These are phyloP conservation scores for Starmera quercuum DNA, from an alignment of 805 yeast species.

Conservation along the genomic window DNA sequence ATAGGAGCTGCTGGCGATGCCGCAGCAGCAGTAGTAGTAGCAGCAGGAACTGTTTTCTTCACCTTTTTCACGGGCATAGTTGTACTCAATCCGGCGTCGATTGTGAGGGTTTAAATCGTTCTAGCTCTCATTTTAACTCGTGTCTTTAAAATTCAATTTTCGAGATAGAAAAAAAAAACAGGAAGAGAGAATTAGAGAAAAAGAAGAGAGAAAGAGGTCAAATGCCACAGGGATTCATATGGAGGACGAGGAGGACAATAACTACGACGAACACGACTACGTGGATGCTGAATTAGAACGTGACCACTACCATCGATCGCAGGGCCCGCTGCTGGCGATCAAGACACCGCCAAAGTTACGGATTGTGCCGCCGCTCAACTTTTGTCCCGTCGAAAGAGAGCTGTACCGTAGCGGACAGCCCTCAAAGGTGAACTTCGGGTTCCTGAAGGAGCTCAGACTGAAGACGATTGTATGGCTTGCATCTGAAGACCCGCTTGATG, in stretches of 20 bases:
- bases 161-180: background rate
- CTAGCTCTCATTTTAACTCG: too few species aligned
- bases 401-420: slow-evolving; percentile 93
- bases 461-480: slow-evolving; percentile 90
- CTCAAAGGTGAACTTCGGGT: slow-evolving; percentile 84
- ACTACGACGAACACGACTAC: slow-evolving; percentile 8
- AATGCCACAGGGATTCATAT: background rate
- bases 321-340: slow-evolving; percentile 18
- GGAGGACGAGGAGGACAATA: slow-evolving; percentile 4
- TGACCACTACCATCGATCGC: slow-evolving; percentile 13
- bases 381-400: slow-evolving; percentile 87
- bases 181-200: background rate
- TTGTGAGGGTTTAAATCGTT: too few species aligned
- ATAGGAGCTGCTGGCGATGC: slow-evolving; percentile 1
- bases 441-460: slow-evolving; percentile 63
- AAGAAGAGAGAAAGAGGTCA: background rate
- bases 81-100: too few species aligned
- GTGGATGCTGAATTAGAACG: slow-evolving; percentile 24
- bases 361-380: slow-evolving; percentile 89
- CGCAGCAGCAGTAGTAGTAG: slow-evolving; percentile 1
- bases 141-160: background rate
- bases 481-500: slow-evolving; percentile 91
- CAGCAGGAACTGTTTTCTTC: too few species aligned
- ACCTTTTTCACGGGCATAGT: too few species aligned
- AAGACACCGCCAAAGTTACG: slow-evolving; percentile 54